Percentiles rank a stretch among this genome's conserved stretches.
Evolutionary conservation across 1,284 basidiomycete genomes (phyloP).

Genomic region (Filobasidium uniguttulatum): DNA sequence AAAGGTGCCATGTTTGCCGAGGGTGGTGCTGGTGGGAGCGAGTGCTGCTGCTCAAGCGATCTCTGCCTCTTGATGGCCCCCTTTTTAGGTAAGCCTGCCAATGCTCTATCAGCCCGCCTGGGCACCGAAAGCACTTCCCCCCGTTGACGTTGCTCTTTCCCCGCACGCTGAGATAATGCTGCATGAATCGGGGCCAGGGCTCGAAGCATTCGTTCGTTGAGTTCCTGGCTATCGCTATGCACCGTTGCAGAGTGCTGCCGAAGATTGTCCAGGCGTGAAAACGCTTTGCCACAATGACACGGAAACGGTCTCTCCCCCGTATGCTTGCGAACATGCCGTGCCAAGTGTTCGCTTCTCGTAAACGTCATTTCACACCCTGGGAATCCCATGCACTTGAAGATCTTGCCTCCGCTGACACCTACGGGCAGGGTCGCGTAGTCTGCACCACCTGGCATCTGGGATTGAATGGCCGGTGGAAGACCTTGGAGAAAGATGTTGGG

Average conservation of each 20-base stretch:
- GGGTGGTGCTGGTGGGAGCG: too few relatives aligned
- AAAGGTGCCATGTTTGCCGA: too few relatives aligned
- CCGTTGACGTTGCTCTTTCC: constrained; percentile 32
- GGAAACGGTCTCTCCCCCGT: constrained; percentile 90
- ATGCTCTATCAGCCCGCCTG: constrained; percentile 23
- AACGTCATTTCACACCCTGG: constrained; percentile 95
- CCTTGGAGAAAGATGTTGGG: constrained; percentile 1
- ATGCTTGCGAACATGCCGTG: constrained; percentile 91
- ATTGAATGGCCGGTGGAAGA: constrained; percentile 1
- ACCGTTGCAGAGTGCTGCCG: constrained; percentile 93
- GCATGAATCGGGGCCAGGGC: constrained; percentile 75
- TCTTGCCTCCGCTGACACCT: constrained; percentile 47
- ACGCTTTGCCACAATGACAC: constrained; percentile 89
- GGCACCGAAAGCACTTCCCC: constrained; percentile 37
- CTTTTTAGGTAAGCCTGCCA: neutral
- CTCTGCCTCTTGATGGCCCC: neutral
- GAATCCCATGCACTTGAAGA: constrained; percentile 87
- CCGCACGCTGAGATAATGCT: constrained; percentile 45
- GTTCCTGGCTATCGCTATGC: constrained; percentile 68
- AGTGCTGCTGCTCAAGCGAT: too few relatives aligned
- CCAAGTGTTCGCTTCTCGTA: constrained; percentile 83
- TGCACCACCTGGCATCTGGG: neutral
- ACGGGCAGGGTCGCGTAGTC: constrained; percentile 22
- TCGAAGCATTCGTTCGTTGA: constrained; percentile 84
- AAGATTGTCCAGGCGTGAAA: constrained; percentile 90